Evolutionary conservation across 805 yeast genomes (phyloP).

Genomic region (Lachancea waltii): DNA sequence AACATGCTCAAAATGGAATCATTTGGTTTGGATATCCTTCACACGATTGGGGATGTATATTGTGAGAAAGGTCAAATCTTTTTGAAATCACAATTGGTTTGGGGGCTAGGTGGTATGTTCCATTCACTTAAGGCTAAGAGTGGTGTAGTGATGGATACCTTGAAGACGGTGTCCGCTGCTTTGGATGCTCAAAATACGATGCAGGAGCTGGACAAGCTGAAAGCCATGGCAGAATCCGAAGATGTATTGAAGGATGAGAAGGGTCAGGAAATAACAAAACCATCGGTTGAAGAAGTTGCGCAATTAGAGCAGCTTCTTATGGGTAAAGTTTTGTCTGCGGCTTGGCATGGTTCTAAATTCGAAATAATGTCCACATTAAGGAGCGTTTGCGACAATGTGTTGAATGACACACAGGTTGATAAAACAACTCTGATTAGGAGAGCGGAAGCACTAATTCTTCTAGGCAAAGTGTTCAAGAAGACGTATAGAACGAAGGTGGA

Average conservation of each 20-base stretch:
- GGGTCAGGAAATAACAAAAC: conserved; percentile 51
- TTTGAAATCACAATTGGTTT: conserved; percentile 55
- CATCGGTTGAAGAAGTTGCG: conserved; percentile 56
- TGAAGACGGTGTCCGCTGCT: conserved; percentile 65
- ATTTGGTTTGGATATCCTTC: conserved; percentile 76
- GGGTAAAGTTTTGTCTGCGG: conserved; percentile 77
- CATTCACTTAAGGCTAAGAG: conserved; percentile 68
- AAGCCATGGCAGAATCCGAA: conserved; percentile 40
- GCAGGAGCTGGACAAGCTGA: conserved; percentile 65
- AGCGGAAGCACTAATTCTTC: conserved; percentile 53
- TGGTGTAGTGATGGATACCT: conserved; percentile 64
- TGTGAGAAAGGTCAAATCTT: conserved; percentile 57
- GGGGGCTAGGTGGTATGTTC: conserved; percentile 68
- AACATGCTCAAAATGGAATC: conserved; percentile 76
- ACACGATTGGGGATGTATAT: conserved; percentile 66
- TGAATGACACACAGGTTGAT: conserved; percentile 50
- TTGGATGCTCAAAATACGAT: conserved; percentile 73
- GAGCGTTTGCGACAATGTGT: conserved; percentile 59
- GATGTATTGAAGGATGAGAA: conserved; percentile 40
- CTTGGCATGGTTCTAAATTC: conserved; percentile 77
- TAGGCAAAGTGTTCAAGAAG: conserved; percentile 57
- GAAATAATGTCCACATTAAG: conserved; percentile 70
- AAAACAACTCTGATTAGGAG: conserved; percentile 45
- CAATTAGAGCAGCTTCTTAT: conserved; percentile 67
- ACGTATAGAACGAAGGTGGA: conserved; percentile 60